Conservation (phyloP, 1,139 yeast species). For the Candida sanyaensis region DNA sequence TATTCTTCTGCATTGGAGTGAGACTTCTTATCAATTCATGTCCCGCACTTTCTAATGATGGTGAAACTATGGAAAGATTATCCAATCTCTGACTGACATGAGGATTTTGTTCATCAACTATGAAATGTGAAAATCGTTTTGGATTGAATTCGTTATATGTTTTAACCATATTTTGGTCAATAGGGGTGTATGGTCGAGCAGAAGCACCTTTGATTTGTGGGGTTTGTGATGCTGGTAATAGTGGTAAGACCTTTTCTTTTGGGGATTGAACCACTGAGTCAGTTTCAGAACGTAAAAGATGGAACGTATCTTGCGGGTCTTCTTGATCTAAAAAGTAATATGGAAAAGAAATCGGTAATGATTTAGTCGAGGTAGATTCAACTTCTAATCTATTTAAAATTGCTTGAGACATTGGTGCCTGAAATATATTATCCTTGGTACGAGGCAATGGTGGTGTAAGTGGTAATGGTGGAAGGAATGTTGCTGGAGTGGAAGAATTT, state of each 20-base stretch:
- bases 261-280: not conserved
- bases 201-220: too few relatives aligned
- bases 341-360: constrained; percentile 36
- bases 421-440: not conserved
- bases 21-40: constrained; percentile 10
- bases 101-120: constrained; percentile 39
- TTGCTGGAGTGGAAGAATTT: not conserved
- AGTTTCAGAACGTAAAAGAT: constrained; percentile 19
- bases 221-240: not conserved
- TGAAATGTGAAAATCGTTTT: constrained; percentile 43
- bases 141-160: constrained; percentile 23
- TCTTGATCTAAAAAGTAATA: constrained; percentile 25
- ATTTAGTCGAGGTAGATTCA: constrained; percentile 33
- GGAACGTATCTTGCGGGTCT: constrained; percentile 33
- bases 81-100: constrained; percentile 26
- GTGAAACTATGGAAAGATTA: constrained; percentile 26
- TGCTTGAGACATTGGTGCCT: constrained; percentile 8
- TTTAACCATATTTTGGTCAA: not conserved
- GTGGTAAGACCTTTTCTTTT: constrained; percentile 1
- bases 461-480: constrained; percentile 2
- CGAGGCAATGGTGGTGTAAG: not conserved
- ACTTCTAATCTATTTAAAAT: constrained; percentile 28
- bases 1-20: not conserved
- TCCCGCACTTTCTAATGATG: constrained; percentile 23
- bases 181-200: too few relatives aligned